Evolutionary conservation across 352 stramenopile genomes (phyloP), one percentile per base, ranked within the genome.

Genomic region (Phytophthora capsici): DNA sequence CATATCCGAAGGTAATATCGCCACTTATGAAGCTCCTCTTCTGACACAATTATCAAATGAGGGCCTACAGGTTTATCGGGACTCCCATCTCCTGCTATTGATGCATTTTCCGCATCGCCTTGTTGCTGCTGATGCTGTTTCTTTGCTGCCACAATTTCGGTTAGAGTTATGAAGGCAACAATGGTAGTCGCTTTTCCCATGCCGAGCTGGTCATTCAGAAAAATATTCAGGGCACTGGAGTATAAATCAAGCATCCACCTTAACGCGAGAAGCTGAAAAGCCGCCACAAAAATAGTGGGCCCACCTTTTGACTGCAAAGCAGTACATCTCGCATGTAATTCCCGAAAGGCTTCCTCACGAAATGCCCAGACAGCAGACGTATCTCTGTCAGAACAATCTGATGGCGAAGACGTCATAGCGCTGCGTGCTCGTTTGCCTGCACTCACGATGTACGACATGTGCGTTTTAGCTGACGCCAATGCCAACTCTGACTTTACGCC

Each of bases 131-230:
- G 23, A 20, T 51, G 47, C 40, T 66, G 52, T 19, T 72, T 69
- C 26, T 71, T 57, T 26, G 59, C 61, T 16, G 68, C 50, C 2
- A 90, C 45, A 34, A 82, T 63, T 16, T 82, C 67, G 20, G 91
- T 60, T 7, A 87, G 63, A 20, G 69, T 74, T n/a, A 96, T 66
- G 61, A 94, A 95, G 4, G 84, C 81, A 23, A 87, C 79, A 22
- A 94, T 78, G 2, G 83, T 92, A 6, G 80, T 76, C 8, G 85
- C 82, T 54, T 95, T 94, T n/a, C 87, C 89, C 77, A 95, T 94
- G 17, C 89, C 89, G 8, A 94, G 61, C 37, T 96, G 87, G 41
- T 96, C 89, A 59, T 95, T 95, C 32, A 96, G 46, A 50, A 96
- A 70, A 28, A 91, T 71, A 59, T 94, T 93, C 17, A 85, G 71